These are phyloP conservation scores for Klebsormidium nitens DNA, from an alignment of 139 green algal species.

Conservation along the genomic window DNA sequence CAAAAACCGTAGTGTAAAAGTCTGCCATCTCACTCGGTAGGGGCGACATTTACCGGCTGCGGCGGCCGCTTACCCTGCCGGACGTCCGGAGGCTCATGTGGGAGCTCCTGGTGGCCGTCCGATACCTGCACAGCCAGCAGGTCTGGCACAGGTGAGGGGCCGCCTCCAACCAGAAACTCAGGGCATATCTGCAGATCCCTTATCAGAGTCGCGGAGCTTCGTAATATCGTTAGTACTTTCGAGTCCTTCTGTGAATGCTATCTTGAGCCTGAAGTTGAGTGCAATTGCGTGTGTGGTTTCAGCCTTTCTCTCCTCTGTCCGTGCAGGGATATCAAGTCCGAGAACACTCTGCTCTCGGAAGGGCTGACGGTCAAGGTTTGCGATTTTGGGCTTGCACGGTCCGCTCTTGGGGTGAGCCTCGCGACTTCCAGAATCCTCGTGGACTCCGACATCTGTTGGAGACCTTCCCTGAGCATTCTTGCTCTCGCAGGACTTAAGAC, in stretches of 20 bases:
- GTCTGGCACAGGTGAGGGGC: slow-evolving; percentile 39
- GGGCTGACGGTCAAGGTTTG: slow-evolving; percentile 34
- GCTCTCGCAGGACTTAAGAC: too few species aligned
- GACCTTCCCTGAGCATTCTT: too few species aligned
- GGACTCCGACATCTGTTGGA: too few species aligned
- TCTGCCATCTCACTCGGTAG: neutral
- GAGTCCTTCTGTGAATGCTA: too few species aligned
- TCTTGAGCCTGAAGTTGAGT: too few species aligned
- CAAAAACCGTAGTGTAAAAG: too few species aligned
- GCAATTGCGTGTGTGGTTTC: neutral
- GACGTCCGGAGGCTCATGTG: slow-evolving; percentile 15
- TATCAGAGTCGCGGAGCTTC: too few species aligned
- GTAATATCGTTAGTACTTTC: too few species aligned
- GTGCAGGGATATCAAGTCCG: slow-evolving; percentile 40
- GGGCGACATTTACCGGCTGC: slow-evolving; percentile 24
- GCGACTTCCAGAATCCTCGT: too few species aligned
- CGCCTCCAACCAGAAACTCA: too few species aligned
- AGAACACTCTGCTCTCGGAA: slow-evolving; percentile 28
- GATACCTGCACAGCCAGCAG: slow-evolving; percentile 25
- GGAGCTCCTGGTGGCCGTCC: slow-evolving; percentile 24
- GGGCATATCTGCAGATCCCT: too few species aligned
- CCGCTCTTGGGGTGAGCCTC: slow-evolving; percentile 33
- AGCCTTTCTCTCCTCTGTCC: neutral
- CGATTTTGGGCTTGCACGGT: slow-evolving; percentile 40
- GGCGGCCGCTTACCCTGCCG: slow-evolving; percentile 6